These are phyloP conservation scores for Daldinia bambusicola DNA, from an alignment of 495 filamentous ascomycete species.

Conservation along the genomic window DNA sequence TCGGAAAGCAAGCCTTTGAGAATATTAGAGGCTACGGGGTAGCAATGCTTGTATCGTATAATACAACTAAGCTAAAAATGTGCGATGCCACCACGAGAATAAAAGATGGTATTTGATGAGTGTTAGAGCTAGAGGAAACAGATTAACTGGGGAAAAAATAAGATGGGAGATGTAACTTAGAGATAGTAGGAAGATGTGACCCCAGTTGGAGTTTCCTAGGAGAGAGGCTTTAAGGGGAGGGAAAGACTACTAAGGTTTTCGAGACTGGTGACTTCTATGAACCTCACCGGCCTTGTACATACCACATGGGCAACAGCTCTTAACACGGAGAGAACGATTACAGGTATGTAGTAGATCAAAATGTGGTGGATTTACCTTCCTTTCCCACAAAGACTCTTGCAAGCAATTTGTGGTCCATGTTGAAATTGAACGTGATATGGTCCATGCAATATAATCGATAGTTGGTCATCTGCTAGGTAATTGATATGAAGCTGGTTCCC, in stretches of 20 bases:
- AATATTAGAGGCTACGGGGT: not conserved
- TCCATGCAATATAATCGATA: too few relatives aligned
- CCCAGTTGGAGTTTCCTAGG: not conserved
- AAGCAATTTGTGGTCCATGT: not conserved
- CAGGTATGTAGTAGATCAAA: not conserved
- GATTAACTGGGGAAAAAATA: not conserved
- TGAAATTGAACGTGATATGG: not conserved
- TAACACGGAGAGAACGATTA: not conserved
- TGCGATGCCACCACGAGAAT: not conserved
- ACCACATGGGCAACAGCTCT: not conserved
- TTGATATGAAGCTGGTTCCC: not conserved
- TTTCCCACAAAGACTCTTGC: not conserved
- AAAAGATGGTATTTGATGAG: not conserved
- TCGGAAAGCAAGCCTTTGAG: not conserved
- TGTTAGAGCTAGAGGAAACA: not conserved
- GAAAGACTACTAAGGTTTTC: not conserved
- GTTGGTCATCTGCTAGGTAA: not conserved
- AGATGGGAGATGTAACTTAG: not conserved
- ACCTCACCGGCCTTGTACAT: not conserved
- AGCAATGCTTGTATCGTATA: not conserved
- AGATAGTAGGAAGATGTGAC: not conserved
- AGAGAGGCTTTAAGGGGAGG: not conserved
- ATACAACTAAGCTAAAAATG: not conserved
- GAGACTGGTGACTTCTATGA: not conserved
- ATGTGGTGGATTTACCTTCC: not conserved